Base-by-base conservation (phyloP, 495 filamentous ascomycete species). In the Lasiosphaeria miniovina region DNA sequence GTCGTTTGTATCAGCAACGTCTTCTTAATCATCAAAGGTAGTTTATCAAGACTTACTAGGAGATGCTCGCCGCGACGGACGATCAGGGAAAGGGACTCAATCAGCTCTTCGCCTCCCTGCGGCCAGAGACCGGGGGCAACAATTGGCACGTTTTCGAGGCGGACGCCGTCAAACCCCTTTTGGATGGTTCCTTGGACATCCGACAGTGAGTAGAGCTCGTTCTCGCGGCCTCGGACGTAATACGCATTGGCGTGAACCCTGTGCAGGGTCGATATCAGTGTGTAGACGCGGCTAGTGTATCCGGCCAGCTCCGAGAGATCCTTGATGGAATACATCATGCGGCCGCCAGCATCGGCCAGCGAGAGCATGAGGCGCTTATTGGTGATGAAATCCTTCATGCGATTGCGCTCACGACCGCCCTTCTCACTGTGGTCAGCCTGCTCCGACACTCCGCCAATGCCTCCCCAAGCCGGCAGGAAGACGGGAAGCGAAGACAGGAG, bases 291-390 rank as follows among this genome's bases (percentile, higher is more conserved):
- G 15, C 91, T 96, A 2, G 95, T 98, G 74, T 93, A 90, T 36
- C 95, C 95, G 2, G 95, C 95, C 14, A 99, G 77, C 72, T 98
- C 95, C 8, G 93, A 91, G 36, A 99, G 88, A 66, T 99, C 95
- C 76, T 99, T 99, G 76, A 99, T 93, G 62, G 88, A 91, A 77
- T 98, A 98, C 95, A 99, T 99, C 88, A 99, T 94, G 40, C 95
- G 83, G 24, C 93, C 92, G 55, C 95, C 95, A 8, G 95, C 95
- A 72, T 99, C 95, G 4, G 95, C 95, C 14, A 98, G 82, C 17
- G 94, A 97, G 34, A 99, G 84, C 95, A 99, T 98, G 56, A 99
- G 84, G 2, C 95, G 88, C 73, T 98, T 97, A 74, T 99, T 99
- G 14, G 94, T 97, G 75, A 99, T 96, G 74, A 99, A 99, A n/a